Evolutionary conservation across 2,329 filamentous ascomycete species (phyloP).

Genomic region (Seiridium unicorne): DNA sequence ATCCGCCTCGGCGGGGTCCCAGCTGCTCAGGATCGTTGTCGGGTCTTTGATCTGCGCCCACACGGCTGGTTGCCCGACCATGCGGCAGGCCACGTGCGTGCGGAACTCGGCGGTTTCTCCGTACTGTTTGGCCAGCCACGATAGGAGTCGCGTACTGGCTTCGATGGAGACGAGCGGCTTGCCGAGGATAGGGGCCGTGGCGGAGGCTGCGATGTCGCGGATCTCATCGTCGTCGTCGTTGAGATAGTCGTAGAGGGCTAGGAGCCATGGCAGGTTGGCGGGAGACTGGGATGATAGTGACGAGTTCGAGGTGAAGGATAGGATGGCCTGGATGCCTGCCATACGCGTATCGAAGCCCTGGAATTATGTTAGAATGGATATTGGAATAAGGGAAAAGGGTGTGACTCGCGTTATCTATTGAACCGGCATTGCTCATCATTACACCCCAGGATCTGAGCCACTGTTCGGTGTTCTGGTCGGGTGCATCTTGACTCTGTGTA

Average conservation of each 20-base stretch:
- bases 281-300: conserved; percentile 22
- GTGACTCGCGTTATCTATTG: conserved; percentile 44
- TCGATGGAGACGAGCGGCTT: conserved; percentile 43
- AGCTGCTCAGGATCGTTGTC: conserved; percentile 12
- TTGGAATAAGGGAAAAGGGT: neutral
- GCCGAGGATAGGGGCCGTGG: conserved; percentile 45
- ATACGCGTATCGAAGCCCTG: conserved; percentile 65
- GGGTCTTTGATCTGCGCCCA: conserved; percentile 1
- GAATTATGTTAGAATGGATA: conserved; percentile 3
- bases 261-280: conserved; percentile 52
- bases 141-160: conserved; percentile 43
- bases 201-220: conserved; percentile 60
- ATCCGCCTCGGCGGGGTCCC: conserved; percentile 32
- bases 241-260: conserved; percentile 72
- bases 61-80: conserved; percentile 33
- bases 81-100: conserved; percentile 37
- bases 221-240: conserved; percentile 94
- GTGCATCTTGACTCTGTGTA: conserved; percentile 8
- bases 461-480: conserved; percentile 14
- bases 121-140: conserved; percentile 38
- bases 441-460: conserved; percentile 41
- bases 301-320: conserved; percentile 42
- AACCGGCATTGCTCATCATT: conserved; percentile 47
- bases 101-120: conserved; percentile 33
- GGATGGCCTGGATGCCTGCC: conserved; percentile 56